Percentiles rank a stretch among this genome's conserved stretches.
Conservation (phyloP, 257 asterid species). For the Cruciata laevipes region DNA sequence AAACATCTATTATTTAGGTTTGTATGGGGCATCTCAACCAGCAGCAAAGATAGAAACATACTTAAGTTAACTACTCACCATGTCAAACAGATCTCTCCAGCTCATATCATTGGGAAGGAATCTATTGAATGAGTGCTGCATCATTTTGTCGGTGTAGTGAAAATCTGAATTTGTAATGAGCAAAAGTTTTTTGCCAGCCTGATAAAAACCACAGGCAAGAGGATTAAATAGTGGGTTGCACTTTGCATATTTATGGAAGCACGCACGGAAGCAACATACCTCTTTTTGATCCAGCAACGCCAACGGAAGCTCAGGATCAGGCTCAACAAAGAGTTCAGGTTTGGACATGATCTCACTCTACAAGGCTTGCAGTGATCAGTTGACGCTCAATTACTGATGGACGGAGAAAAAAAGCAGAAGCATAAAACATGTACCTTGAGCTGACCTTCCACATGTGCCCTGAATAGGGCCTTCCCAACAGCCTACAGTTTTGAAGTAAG, state of each 20-base stretch:
- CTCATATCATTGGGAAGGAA: slow-evolving; percentile 88
- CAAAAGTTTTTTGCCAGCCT: slow-evolving; percentile 85
- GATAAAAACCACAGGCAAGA: slow-evolving; percentile 16
- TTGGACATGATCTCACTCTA: slow-evolving; percentile 91
- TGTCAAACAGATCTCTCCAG: slow-evolving; percentile 87
- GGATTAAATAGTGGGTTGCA: neutral
- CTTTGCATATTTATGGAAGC: neutral
- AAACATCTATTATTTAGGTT: neutral
- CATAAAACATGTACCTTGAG: slow-evolving; percentile 48
- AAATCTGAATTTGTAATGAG: slow-evolving; percentile 89
- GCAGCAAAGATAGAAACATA: neutral
- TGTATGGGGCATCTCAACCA: too few relatives aligned
- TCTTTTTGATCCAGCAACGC: slow-evolving; percentile 85
- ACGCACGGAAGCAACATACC: slow-evolving; percentile 26
- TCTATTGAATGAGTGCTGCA: slow-evolving; percentile 86
- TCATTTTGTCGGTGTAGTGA: slow-evolving; percentile 90
- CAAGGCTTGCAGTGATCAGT: slow-evolving; percentile 9
- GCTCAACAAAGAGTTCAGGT: slow-evolving; percentile 86
- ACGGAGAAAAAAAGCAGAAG: neutral
- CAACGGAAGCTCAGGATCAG: slow-evolving; percentile 92
- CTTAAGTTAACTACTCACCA: too few relatives aligned
- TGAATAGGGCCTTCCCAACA: slow-evolving; percentile 88
- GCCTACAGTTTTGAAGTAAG: too few relatives aligned
- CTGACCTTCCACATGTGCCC: slow-evolving; percentile 97
- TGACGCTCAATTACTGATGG: neutral